Conservation (phyloP, 2,329 filamentous ascomycete species). For the Allantophomopsis cytisporea region DNA sequence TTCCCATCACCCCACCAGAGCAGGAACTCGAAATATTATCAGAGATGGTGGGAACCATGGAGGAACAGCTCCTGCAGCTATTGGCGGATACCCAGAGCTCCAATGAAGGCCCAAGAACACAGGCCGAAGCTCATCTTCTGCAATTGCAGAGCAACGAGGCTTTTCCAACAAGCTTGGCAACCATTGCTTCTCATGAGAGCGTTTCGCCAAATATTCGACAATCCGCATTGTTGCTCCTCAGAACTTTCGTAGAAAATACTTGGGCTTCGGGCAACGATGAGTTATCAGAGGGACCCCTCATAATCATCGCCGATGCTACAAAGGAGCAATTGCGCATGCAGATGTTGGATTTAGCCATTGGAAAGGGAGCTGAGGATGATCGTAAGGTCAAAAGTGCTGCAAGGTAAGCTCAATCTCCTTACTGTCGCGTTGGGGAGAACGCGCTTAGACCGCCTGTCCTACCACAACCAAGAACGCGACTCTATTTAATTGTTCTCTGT, state of each 20-base stretch:
- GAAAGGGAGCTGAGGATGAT: slow-evolving; percentile 52
- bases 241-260: slow-evolving; percentile 70
- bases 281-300: slow-evolving; percentile 25
- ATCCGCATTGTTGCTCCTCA: slow-evolving; percentile 65
- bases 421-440: neutral
- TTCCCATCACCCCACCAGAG: no score
- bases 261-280: slow-evolving; percentile 72
- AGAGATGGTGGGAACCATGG: slow-evolving; percentile 43
- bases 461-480: neutral
- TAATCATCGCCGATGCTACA: slow-evolving; percentile 58
- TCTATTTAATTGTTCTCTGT: slow-evolving; percentile 1
- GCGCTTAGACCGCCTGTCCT: neutral
- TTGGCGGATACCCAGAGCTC: slow-evolving; percentile 76
- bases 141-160: slow-evolving; percentile 47
- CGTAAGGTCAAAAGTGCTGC: slow-evolving; percentile 82
- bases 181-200: slow-evolving; percentile 65
- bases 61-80: slow-evolving; percentile 81
- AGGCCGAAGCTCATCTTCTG: slow-evolving; percentile 74
- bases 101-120: slow-evolving; percentile 63
- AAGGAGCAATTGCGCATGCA: slow-evolving; percentile 61
- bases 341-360: slow-evolving; percentile 63
- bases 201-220: slow-evolving; percentile 68
- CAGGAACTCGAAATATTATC: neutral
- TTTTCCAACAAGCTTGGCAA: slow-evolving; percentile 45
- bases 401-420: slow-evolving; percentile 40